Percentiles rank a stretch among this genome's conserved stretches.
Evolutionary conservation across 345 rosid species (phyloP).

Genomic region (Cardamine resedifolia): DNA sequence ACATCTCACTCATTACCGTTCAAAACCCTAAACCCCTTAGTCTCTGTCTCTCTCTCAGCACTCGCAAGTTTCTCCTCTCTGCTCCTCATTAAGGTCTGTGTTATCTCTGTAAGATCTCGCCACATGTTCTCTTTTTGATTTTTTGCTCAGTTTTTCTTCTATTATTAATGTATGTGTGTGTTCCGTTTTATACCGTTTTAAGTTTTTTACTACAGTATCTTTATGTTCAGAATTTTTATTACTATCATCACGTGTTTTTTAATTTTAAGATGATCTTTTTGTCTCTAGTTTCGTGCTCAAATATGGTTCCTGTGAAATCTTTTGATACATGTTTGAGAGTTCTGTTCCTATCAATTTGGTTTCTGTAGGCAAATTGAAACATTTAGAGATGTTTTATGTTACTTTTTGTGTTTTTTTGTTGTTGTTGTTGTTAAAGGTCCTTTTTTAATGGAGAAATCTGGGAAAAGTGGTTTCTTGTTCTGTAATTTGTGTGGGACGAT

Average conservation of each 20-base stretch:
- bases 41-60: not conserved
- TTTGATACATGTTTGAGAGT: not conserved
- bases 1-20: not conserved
- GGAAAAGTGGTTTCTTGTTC: conserved; percentile 31
- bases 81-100: not conserved
- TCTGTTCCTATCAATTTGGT: not conserved
- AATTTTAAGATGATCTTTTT: not conserved
- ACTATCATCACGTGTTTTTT: not conserved
- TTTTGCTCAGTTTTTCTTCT: not conserved
- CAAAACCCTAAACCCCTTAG: not conserved
- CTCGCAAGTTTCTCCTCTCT: not conserved
- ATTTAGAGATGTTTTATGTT: not conserved
- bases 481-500: conserved; percentile 29
- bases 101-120: not conserved
- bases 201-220: not conserved
- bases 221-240: not conserved
- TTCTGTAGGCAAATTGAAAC: not conserved
- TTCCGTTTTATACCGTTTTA: not conserved
- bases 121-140: not conserved
- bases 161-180: not conserved
- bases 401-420: not conserved
- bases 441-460: conserved; percentile 30
- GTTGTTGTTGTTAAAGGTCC: not conserved
- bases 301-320: not conserved
- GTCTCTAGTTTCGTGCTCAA: not conserved